Evolutionary conservation across 371 early-diverging fungal species (phyloP).

Genomic region (Mycotypha africana): DNA sequence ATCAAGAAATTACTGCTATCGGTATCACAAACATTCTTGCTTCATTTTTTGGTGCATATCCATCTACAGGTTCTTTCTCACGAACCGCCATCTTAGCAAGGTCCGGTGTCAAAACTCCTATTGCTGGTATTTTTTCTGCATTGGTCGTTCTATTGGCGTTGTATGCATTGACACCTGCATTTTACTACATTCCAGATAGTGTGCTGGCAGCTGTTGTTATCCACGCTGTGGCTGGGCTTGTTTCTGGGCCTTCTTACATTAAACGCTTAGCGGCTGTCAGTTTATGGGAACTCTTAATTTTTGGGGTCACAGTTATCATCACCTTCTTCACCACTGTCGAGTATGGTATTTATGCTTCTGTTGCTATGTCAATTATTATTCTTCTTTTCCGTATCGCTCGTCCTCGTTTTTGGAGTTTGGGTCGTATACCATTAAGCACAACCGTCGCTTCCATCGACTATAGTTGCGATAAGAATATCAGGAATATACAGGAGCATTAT

Average conservation of each 20-base stretch:
- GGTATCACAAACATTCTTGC: slow-evolving; percentile 74
- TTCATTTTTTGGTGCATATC: slow-evolving; percentile 54
- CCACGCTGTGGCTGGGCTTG: slow-evolving; percentile 57
- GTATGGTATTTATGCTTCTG: slow-evolving; percentile 56
- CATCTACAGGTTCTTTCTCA: slow-evolving; percentile 87
- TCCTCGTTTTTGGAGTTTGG: slow-evolving; percentile 40
- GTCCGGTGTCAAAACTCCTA: slow-evolving; percentile 76
- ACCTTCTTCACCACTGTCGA: slow-evolving; percentile 64
- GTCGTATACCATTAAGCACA: slow-evolving; percentile 17
- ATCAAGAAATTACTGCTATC: slow-evolving; percentile 84
- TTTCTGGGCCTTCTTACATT: slow-evolving; percentile 29
- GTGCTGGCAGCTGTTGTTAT: slow-evolving; percentile 77
- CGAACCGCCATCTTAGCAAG: slow-evolving; percentile 79
- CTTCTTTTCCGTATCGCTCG: slow-evolving; percentile 61
- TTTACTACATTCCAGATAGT: slow-evolving; percentile 83
- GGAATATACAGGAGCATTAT: neutral
- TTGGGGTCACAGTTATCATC: slow-evolving; percentile 47
- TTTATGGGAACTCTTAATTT: slow-evolving; percentile 45
- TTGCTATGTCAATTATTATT: slow-evolving; percentile 48
- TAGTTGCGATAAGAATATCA: slow-evolving; percentile 1
- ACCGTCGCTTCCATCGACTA: neutral
- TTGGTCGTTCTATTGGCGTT: slow-evolving; percentile 73
- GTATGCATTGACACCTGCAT: slow-evolving; percentile 71
- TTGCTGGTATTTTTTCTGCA: slow-evolving; percentile 72
- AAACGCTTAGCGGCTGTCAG: slow-evolving; percentile 29